These are phyloP conservation scores for Diaporthe citri DNA, from an alignment of 2,329 filamentous ascomycete species.

Conservation along the genomic window DNA sequence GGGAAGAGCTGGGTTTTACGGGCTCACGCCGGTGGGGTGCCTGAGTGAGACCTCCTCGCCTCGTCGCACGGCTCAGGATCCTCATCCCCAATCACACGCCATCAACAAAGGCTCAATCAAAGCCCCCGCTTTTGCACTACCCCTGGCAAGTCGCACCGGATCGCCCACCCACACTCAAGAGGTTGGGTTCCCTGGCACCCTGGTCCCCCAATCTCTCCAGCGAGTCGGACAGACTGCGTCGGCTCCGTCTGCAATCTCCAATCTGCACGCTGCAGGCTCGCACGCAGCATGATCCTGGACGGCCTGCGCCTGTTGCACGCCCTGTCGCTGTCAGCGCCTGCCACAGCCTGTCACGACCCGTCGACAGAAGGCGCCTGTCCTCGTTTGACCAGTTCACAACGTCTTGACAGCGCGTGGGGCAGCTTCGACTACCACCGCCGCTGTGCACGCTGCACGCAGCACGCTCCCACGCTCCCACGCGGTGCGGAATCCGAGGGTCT, in stretches of 20 bases:
- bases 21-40: constrained; percentile 33
- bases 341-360: constrained; percentile 27
- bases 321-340: constrained; percentile 35
- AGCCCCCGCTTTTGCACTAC: constrained; percentile 34
- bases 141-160: constrained; percentile 38
- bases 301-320: constrained; percentile 34
- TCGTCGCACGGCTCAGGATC: constrained; percentile 34
- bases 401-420: constrained; percentile 34
- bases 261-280: constrained; percentile 34
- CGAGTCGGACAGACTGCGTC: constrained; percentile 32
- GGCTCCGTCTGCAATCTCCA: constrained; percentile 39
- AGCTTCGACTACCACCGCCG: constrained; percentile 20
- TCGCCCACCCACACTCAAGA: constrained; percentile 36
- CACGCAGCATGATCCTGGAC: constrained; percentile 23
- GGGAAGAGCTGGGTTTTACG: constrained; percentile 19
- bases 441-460: constrained; percentile 21
- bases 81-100: constrained; percentile 38
- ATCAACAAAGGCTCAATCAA: constrained; percentile 12
- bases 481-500: constrained; percentile 31
- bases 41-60: constrained; percentile 27
- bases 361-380: constrained; percentile 21
- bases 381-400: constrained; percentile 28
- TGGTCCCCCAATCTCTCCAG: constrained; percentile 30
- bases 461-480: constrained; percentile 20
- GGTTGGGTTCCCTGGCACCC: constrained; percentile 14